Evolutionary conservation across 768 basidiomycete genomes (phyloP).

Genomic region (Chiua virens): DNA sequence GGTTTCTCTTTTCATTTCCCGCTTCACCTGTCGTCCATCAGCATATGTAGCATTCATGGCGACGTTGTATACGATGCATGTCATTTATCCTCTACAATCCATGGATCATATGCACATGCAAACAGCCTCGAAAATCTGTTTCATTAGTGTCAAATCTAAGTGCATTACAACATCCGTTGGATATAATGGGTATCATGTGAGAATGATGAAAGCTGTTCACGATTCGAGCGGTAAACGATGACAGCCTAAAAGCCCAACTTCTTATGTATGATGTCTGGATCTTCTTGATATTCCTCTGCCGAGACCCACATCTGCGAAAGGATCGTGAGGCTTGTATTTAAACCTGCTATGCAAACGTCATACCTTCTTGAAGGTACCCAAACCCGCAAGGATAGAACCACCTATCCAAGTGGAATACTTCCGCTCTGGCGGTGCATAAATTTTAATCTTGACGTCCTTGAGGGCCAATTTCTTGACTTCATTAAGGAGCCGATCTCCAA

Average conservation of each 20-base stretch:
- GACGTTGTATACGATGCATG: slow-evolving; percentile 44
- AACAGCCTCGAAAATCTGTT: slow-evolving; percentile 7
- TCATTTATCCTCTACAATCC: slow-evolving; percentile 23
- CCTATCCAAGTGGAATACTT: slow-evolving; percentile 99
- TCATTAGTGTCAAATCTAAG: slow-evolving; percentile 30
- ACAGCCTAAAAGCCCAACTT: slow-evolving; percentile 73
- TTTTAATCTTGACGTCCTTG: slow-evolving; percentile 98
- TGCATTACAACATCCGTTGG: slow-evolving; percentile 33
- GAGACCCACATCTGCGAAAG: slow-evolving; percentile 94
- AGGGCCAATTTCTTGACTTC: slow-evolving; percentile 96
- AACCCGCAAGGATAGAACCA: slow-evolving; percentile 92
- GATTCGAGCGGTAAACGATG: slow-evolving; percentile 11
- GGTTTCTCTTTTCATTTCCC: slow-evolving; percentile 13
- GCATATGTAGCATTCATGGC: slow-evolving; percentile 37
- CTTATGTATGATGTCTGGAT: slow-evolving; percentile 97
- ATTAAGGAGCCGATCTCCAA: slow-evolving; percentile 93
- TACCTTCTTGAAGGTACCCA: slow-evolving; percentile 98
- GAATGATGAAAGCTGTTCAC: slow-evolving; percentile 13
- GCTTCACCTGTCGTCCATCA: slow-evolving; percentile 28
- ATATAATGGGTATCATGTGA: slow-evolving; percentile 34
- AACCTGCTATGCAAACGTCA: slow-evolving; percentile 1
- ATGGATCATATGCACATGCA: slow-evolving; percentile 31
- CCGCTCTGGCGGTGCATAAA: slow-evolving; percentile 98
- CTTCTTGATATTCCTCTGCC: slow-evolving; percentile 98
- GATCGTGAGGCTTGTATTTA: slow-evolving; percentile 5